These are phyloP conservation scores for Fusarium burgessii DNA, from an alignment of 2,329 filamentous ascomycete species.

Conservation along the genomic window DNA sequence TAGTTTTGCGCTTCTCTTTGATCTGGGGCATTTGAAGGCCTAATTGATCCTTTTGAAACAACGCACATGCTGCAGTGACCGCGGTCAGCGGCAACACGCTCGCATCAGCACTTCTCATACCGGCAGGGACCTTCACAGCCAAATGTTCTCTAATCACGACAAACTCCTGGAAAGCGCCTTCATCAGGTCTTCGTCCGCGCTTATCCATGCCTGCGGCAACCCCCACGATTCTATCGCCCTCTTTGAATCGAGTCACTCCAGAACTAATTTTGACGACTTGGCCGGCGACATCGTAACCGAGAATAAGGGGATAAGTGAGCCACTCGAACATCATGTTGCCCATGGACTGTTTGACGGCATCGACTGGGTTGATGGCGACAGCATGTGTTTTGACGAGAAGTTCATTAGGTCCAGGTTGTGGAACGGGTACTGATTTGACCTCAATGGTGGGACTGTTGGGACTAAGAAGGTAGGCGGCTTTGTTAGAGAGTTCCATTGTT, in stretches of 20 bases:
- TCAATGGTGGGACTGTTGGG: neutral
- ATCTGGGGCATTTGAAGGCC: neutral
- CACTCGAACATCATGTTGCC: constrained; percentile 27
- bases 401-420: neutral
- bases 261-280: neutral
- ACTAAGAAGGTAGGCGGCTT: constrained; percentile 1
- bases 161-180: constrained; percentile 2
- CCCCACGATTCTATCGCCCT: neutral
- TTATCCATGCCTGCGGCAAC: constrained; percentile 7
- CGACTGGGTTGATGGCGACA: neutral
- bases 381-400: neutral
- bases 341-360: constrained; percentile 17
- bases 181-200: neutral
- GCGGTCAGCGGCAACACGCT: constrained; percentile 6
- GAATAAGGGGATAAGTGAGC: constrained; percentile 11
- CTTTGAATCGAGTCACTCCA: neutral
- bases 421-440: neutral
- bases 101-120: neutral
- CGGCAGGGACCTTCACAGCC: fast-evolving
- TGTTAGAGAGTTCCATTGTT: neutral
- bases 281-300: constrained; percentile 5
- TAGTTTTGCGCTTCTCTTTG: fast-evolving
- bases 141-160: constrained; percentile 3
- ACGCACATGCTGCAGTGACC: neutral
- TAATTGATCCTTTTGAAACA: constrained; percentile 6